A percentile compares a stretch with the other conserved stretches of the same genome.
Conservation (phyloP, 179 eudicot species). For the Beta corolliflora region DNA sequence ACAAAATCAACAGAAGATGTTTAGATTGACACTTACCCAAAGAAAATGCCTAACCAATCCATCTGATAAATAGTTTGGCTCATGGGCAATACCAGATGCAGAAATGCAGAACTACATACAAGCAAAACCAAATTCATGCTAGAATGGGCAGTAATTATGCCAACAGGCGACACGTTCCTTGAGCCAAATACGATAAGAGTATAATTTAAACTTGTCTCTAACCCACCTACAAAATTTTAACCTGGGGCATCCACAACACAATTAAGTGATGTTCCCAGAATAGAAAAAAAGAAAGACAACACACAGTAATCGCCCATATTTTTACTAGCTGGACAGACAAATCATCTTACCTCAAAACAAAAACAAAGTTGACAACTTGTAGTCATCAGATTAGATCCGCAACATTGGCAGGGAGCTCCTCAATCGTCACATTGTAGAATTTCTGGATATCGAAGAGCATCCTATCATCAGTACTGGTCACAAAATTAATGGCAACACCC, state of each 20-base stretch:
- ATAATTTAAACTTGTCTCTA: constrained; percentile 20
- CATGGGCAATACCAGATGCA: not conserved
- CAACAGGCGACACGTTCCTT: constrained; percentile 22
- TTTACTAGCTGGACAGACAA: constrained; percentile 31
- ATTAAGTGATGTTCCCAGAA: constrained; percentile 33
- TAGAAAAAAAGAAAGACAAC: constrained; percentile 18
- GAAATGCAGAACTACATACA: not conserved
- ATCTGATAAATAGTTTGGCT: not conserved
- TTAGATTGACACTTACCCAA: not conserved
- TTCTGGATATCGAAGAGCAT: constrained; percentile 53
- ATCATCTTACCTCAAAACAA: constrained; percentile 24
- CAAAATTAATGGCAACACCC: constrained; percentile 52
- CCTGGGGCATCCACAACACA: constrained; percentile 35
- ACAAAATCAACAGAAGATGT: not conserved
- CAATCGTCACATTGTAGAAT: constrained; percentile 42
- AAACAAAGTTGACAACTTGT: constrained; percentile 9
- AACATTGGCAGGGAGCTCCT: constrained; percentile 53
- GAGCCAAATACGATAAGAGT: constrained; percentile 25
- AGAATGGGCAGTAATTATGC: constrained; percentile 10
- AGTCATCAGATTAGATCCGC: constrained; percentile 43
- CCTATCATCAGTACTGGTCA: constrained; percentile 41
- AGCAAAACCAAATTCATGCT: constrained; percentile 1
- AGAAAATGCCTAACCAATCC: constrained; percentile 11
- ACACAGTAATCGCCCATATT: constrained; percentile 20
- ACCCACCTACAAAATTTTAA: constrained; percentile 37